phyloP scores from a whole-genome alignment of 108 stramenopile species.

The Phaeodactylum tricornutum region DNA sequence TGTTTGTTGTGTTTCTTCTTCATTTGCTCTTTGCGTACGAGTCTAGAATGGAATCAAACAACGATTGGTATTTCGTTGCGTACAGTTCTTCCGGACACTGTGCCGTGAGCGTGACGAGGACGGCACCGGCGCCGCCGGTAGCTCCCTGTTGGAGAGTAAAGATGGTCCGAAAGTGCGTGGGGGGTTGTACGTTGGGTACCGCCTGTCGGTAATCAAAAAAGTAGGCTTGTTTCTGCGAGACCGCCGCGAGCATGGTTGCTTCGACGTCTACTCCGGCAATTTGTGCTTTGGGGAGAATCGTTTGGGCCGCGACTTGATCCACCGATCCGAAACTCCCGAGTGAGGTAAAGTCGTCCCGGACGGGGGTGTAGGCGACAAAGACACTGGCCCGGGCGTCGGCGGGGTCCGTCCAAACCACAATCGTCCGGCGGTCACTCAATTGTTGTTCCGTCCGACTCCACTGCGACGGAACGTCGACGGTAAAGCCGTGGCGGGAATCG shows the following conservation, averaged over 20 bases:
- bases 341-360: conserved; percentile 70
- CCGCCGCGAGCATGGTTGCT: conserved; percentile 50
- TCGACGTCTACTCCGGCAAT: conserved; percentile 32
- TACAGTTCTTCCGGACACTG: conserved; percentile 63
- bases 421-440: conserved; percentile 56
- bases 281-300: conserved; percentile 71
- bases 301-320: conserved; percentile 63
- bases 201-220: conserved; percentile 40
- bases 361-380: conserved; percentile 73
- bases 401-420: conserved; percentile 42
- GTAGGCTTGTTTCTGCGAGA: conserved; percentile 55
- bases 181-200: conserved; percentile 11
- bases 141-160: conserved; percentile 46
- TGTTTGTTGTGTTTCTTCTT: too few relatives aligned
- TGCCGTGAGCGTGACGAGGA: conserved; percentile 60
- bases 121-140: conserved; percentile 47
- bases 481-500: too few relatives aligned
- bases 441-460: conserved; percentile 46
- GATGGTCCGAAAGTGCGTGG: conserved; percentile 64
- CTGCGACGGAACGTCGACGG: conserved; percentile 31
- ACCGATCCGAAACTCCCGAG: conserved; percentile 59
- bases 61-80: conserved; percentile 17
- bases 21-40: too few relatives aligned
- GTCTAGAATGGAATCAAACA: conserved; percentile 57
- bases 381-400: conserved; percentile 26